Conservation (phyloP, 2,329 filamentous ascomycete species). For the Periconia sp. region DNA sequence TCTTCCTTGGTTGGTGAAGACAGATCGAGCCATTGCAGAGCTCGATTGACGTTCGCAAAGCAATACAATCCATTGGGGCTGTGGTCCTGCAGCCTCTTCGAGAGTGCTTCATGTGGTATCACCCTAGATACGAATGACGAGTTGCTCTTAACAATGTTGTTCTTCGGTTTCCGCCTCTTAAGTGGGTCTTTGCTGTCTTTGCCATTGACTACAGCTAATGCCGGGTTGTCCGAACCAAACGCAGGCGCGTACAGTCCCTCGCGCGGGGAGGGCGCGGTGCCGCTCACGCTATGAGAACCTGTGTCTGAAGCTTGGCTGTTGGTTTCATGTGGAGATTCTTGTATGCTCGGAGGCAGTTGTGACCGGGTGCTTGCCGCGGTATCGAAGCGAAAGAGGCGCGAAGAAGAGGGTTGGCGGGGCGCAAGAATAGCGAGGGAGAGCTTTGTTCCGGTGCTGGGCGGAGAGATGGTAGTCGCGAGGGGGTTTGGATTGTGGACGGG, state of each 20-base stretch:
- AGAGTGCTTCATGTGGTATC: constrained; percentile 80
- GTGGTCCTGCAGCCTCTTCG: constrained; percentile 78
- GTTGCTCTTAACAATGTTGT: constrained; percentile 97
- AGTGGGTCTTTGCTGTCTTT: constrained; percentile 67
- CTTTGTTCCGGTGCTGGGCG: constrained; percentile 83
- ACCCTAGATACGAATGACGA: constrained; percentile 98
- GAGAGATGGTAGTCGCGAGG: constrained; percentile 78
- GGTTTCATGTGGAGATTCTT: constrained; percentile 47
- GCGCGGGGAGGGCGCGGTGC: constrained; percentile 31
- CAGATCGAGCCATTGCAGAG: constrained; percentile 94
- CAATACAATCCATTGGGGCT: constrained; percentile 78
- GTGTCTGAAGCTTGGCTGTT: constrained; percentile 50
- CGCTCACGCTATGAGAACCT: constrained; percentile 46
- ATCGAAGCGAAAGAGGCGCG: constrained; percentile 44
- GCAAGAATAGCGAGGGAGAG: constrained; percentile 76
- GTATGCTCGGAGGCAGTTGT: constrained; percentile 49
- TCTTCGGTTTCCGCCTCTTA: constrained; percentile 93
- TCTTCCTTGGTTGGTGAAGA: constrained; percentile 79
- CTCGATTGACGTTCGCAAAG: constrained; percentile 93
- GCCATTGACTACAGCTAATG: constrained; percentile 61
- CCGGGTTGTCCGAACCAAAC: constrained; percentile 84
- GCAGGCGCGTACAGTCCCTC: constrained; percentile 54
- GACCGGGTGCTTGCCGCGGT: constrained; percentile 46
- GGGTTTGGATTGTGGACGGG: constrained; percentile 87
- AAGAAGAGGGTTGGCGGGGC: constrained; percentile 49